Evolutionary conservation across 106 monocot genomes (phyloP).

Genomic region (Acanthochlamys bracteata): DNA sequence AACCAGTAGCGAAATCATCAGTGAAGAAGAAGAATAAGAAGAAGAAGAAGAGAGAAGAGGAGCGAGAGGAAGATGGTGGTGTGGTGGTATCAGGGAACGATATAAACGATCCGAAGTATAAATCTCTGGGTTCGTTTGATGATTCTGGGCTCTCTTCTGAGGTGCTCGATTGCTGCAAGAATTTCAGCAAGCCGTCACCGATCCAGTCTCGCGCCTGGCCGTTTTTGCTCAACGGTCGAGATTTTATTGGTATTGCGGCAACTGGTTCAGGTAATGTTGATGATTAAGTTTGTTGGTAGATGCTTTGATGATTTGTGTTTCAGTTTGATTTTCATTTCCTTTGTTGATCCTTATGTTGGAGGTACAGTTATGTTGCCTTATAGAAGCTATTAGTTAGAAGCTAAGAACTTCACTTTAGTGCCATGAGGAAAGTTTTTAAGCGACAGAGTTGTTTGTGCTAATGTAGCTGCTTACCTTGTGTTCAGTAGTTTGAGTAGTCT

Average conservation of each 20-base stretch:
- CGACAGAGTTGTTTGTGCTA: too few relatives aligned
- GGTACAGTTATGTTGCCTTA: too few relatives aligned
- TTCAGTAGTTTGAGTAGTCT: too few relatives aligned
- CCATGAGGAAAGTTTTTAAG: too few relatives aligned
- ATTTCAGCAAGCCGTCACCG: constrained; percentile 70
- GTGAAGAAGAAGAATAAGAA: constrained; percentile 2
- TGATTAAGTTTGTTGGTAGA: too few relatives aligned
- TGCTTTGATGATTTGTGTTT: too few relatives aligned
- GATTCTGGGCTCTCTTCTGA: constrained; percentile 55
- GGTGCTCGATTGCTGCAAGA: constrained; percentile 81
- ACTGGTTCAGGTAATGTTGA: constrained; percentile 97
- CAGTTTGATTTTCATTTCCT: too few relatives aligned
- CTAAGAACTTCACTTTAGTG: too few relatives aligned
- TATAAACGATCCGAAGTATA: constrained; percentile 50
- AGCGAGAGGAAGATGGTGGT: neutral
- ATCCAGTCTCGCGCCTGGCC: constrained; percentile 95
- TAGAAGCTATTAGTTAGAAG: too few relatives aligned
- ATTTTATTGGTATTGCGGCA: constrained; percentile 91
- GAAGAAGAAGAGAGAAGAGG: constrained; percentile 4
- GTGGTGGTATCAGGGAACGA: constrained; percentile 62
- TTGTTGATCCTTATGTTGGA: too few relatives aligned
- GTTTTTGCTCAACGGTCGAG: constrained; percentile 74
- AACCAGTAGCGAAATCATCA: neutral
- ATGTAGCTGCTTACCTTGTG: too few relatives aligned
- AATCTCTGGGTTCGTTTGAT: constrained; percentile 43